These are phyloP conservation scores for Coffea humblotiana DNA, from an alignment of 305 asterid genomes.

Conservation along the genomic window DNA sequence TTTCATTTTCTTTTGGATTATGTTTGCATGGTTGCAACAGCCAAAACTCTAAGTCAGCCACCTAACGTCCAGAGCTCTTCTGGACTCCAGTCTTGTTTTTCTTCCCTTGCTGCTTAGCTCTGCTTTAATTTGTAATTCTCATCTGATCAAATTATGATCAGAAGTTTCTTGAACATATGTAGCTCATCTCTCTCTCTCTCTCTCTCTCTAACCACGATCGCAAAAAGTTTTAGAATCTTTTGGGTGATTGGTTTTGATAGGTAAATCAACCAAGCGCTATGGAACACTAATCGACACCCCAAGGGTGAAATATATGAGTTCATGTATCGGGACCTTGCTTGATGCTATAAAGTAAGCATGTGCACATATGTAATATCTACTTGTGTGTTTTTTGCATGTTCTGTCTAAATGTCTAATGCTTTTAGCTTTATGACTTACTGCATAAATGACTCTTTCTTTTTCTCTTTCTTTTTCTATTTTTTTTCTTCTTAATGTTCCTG, in stretches of 20 bases:
- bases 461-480: not conserved
- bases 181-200: not conserved
- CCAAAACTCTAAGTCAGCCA: not conserved
- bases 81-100: not conserved
- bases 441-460: not conserved
- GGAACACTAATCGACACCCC: conserved; percentile 17
- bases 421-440: no score
- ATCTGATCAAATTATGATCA: not conserved
- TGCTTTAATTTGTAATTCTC: not conserved
- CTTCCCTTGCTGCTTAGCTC: no score
- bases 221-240: no score
- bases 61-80: not conserved
- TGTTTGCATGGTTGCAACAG: not conserved
- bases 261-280: no score
- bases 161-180: not conserved
- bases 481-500: not conserved
- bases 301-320: conserved; percentile 8
- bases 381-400: not conserved
- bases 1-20: not conserved
- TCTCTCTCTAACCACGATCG: conserved; percentile 13
- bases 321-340: not conserved
- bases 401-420: not conserved
- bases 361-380: no score
- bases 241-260: no score
- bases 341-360: conserved; percentile 28